Evolutionary conservation across 305 asterid genomes (phyloP), one percentile per base, ranked within the genome.

Genomic region (Solanum aculeatissimum): DNA sequence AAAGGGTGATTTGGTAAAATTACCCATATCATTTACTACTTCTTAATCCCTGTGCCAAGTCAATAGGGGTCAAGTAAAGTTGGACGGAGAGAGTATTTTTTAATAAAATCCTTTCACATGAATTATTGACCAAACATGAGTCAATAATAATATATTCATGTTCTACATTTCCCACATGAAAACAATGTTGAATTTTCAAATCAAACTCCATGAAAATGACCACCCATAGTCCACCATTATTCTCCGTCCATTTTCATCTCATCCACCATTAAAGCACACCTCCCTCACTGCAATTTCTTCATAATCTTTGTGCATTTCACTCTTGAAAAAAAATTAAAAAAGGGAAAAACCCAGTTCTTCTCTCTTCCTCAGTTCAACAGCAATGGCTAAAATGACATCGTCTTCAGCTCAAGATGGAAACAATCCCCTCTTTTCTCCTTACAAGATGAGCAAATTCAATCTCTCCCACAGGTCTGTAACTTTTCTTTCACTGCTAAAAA

Each of bases 391-490:
- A 29, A 54, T 18, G 29, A 7, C 14, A 18, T 78, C 83, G 29
- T 29, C 65, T 32, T 1, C 25, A 6, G n/a, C 42, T 82, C 66
- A 63, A 65, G 65, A 70, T 43, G 32, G 47, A 74, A 25, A 1
- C 42, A 74, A 74, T 18, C n/a, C 65, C 4, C 98, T 96, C 58
- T 95, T 96, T 84, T 91, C 99, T 38, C 97, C 98, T 19, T 96
- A 87, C 94, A 89, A 91, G 90, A 89, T 96, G 97, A 97, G 95
- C 68, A 92, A 88, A n/a, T 91, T 93, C 89, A 62, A 90, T 79
- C 98, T 96, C n/a, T 95, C 98, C 45, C 99, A 96, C 97, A 92
- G 99, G 99, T 94, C 29, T 0, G 85, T 79, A 7, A 15, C 51
- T 16, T 11, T 29, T 9, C 58, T 35, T 40, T 53, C 49, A 43